These are phyloP conservation scores for Cicer arietinum DNA, from an alignment of 306 rosid genomes.

Conservation along the genomic window DNA sequence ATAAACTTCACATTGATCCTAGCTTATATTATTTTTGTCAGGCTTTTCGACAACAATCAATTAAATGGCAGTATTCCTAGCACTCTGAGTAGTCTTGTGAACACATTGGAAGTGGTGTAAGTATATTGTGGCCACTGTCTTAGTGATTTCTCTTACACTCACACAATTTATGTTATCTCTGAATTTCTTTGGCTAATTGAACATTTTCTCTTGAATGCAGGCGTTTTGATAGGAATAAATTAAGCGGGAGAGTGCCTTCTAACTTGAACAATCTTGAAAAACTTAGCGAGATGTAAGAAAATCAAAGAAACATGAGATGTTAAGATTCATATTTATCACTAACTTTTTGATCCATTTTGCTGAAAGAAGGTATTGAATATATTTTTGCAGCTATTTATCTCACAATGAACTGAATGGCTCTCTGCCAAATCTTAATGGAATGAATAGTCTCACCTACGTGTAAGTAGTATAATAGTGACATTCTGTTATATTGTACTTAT, in stretches of 20 bases:
- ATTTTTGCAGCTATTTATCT: constrained; percentile 60
- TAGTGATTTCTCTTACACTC: constrained; percentile 22
- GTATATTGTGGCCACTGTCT: constrained; percentile 47
- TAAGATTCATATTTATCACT: constrained; percentile 36
- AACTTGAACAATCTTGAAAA: constrained; percentile 49
- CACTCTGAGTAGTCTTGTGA: constrained; percentile 49
- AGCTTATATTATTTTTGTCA: constrained; percentile 41
- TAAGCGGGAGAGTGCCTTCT: constrained; percentile 56
- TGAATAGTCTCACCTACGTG: constrained; percentile 59
- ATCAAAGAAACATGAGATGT: constrained; percentile 8
- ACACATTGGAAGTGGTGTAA: constrained; percentile 63
- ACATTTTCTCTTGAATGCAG: constrained; percentile 51
- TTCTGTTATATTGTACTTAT: not conserved
- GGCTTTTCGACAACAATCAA: constrained; percentile 63
- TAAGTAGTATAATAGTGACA: constrained; percentile 46
- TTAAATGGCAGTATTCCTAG: constrained; percentile 60
- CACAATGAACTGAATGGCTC: constrained; percentile 58
- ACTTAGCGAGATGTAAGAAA: constrained; percentile 64
- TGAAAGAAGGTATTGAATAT: constrained; percentile 17
- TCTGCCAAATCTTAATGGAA: constrained; percentile 60
- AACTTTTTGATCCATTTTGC: constrained; percentile 20
- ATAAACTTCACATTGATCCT: not conserved
- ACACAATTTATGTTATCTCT: not conserved
- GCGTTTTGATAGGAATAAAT: constrained; percentile 60
- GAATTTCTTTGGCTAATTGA: constrained; percentile 22